A percentile compares a stretch with the other conserved stretches of the same genome.
phyloP scores from a whole-genome alignment of 345 rosid species.

The Noccaea caerulescens region DNA sequence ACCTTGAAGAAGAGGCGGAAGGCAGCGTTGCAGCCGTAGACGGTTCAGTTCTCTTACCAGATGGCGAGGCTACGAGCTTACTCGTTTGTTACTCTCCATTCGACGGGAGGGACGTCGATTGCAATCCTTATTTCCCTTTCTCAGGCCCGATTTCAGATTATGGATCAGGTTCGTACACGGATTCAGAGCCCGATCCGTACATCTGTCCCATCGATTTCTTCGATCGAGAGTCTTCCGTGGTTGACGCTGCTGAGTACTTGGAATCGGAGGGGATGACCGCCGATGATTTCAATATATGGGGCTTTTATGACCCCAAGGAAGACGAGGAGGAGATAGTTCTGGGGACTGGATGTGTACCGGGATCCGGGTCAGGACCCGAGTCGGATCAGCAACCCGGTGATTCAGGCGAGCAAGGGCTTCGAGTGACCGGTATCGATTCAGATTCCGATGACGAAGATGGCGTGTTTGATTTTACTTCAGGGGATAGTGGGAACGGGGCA shows the following conservation, averaged over 20 bases:
- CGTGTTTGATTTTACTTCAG: conserved; percentile 39
- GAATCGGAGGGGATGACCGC: conserved; percentile 27
- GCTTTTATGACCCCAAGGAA: conserved; percentile 37
- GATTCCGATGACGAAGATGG: conserved; percentile 55
- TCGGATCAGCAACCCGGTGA: conserved; percentile 34
- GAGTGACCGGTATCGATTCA: conserved; percentile 53
- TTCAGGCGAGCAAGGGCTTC: conserved; percentile 45
- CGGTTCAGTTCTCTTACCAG: background rate
- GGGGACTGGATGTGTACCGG: conserved; percentile 17
- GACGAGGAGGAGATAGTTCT: conserved; percentile 39
- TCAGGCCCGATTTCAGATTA: conserved; percentile 37
- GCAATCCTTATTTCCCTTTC: conserved; percentile 47
- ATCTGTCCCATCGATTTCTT: conserved; percentile 28
- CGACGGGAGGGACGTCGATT: conserved; percentile 25
- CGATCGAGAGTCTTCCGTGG: conserved; percentile 39
- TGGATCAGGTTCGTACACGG: conserved; percentile 32
- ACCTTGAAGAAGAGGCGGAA: conserved; percentile 35
- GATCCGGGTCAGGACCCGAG: conserved; percentile 27
- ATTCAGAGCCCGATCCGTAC: conserved; percentile 33
- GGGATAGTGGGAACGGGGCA: conserved; percentile 19
- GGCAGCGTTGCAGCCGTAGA: conserved; percentile 11
- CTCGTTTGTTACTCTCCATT: conserved; percentile 26
- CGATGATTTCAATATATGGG: conserved; percentile 44
- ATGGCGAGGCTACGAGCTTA: conserved; percentile 3
- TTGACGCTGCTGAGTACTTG: conserved; percentile 30